These are phyloP conservation scores for Leptographium flavum DNA, from an alignment of 2,329 filamentous ascomycete genomes.

Conservation along the genomic window DNA sequence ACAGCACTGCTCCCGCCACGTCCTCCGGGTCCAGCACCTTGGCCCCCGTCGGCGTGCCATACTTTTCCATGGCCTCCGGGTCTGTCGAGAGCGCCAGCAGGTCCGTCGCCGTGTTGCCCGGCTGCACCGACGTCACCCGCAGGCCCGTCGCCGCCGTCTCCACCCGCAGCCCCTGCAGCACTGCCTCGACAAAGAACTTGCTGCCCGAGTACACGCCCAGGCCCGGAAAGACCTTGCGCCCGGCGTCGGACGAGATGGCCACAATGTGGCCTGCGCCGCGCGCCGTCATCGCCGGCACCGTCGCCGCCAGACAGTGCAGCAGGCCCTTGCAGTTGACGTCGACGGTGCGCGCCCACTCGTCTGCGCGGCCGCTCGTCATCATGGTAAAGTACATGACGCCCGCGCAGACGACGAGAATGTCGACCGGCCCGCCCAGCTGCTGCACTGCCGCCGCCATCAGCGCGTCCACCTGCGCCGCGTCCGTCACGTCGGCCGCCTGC, in stretches of 20 bases:
- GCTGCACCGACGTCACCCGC: slow-evolving; percentile 61
- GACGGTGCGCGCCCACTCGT: slow-evolving; percentile 70
- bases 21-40: slow-evolving; percentile 62
- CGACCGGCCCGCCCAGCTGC: slow-evolving; percentile 51
- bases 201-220: slow-evolving; percentile 70
- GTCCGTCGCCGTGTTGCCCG: slow-evolving; percentile 63
- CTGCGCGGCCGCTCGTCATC: slow-evolving; percentile 62
- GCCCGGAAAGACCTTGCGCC: slow-evolving; percentile 69
- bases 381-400: slow-evolving; percentile 84
- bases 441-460: slow-evolving; percentile 45
- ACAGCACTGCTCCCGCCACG: slow-evolving; percentile 59
- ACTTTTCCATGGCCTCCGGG: slow-evolving; percentile 62
- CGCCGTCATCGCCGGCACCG: slow-evolving; percentile 56
- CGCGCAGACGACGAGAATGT: slow-evolving; percentile 67
- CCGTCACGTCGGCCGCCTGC: slow-evolving; percentile 59
- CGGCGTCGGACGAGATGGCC: slow-evolving; percentile 70
- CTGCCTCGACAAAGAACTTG: slow-evolving; percentile 78
- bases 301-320: slow-evolving; percentile 55
- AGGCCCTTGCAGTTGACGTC: slow-evolving; percentile 81
- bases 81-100: slow-evolving; percentile 64
- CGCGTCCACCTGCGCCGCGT: slow-evolving; percentile 48
- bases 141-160: slow-evolving; percentile 64
- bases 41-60: slow-evolving; percentile 59
- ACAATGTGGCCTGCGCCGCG: slow-evolving; percentile 60
- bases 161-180: slow-evolving; percentile 58